phyloP scores from a whole-genome alignment of 2,329 filamentous ascomycete species.

The Daldinia sp. region DNA sequence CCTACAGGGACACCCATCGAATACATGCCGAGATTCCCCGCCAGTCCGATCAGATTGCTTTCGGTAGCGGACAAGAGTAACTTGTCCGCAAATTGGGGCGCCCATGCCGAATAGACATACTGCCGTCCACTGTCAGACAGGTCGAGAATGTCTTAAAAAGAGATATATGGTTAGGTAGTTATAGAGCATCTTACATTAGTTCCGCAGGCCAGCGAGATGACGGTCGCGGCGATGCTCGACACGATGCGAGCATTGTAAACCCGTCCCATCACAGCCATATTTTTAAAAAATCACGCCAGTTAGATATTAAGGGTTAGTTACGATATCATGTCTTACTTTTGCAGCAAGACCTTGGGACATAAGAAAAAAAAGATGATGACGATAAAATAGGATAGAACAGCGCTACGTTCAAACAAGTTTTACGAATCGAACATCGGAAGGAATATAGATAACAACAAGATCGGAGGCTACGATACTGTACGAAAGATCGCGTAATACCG shows the following conservation, averaged over 20 bases:
- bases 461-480: constrained; percentile 33
- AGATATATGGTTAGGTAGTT: constrained; percentile 7
- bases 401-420: constrained; percentile 21
- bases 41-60: constrained; percentile 89
- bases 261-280: constrained; percentile 61
- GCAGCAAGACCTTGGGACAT: not conserved
- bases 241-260: constrained; percentile 76
- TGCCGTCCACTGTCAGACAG: constrained; percentile 54
- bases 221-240: constrained; percentile 86
- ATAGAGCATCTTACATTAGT: constrained; percentile 79
- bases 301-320: constrained; percentile 13
- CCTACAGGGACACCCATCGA: constrained; percentile 89
- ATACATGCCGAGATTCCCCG: constrained; percentile 94
- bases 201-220: constrained; percentile 88
- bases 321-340: constrained; percentile 27
- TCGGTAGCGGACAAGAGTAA: constrained; percentile 91
- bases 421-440: constrained; percentile 14
- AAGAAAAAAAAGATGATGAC: constrained; percentile 4
- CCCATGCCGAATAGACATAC: constrained; percentile 99
- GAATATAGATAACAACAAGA: constrained; percentile 13
- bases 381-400: not conserved
- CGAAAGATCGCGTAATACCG: constrained; percentile 4
- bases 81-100: constrained; percentile 90
- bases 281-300: constrained; percentile 8
- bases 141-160: not conserved